Base-by-base conservation (phyloP, 129 eudicot genomes). In the Artemisia annua region DNA sequence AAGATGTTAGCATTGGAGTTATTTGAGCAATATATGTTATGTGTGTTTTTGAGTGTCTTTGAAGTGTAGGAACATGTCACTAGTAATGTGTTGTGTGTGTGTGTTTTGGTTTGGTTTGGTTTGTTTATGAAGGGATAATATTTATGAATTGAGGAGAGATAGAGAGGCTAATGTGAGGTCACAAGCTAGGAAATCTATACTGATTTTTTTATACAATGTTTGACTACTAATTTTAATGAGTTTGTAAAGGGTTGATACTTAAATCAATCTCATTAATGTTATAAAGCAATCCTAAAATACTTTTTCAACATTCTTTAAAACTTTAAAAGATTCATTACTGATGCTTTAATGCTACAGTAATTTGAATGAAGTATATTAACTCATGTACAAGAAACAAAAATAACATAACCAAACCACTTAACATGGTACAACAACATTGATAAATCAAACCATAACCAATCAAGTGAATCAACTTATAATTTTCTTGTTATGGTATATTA, bases 71-170 rank as follows among this genome's bases (percentile, higher is more conserved):
- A 62, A 28, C 32, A 44, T 24, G 67, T 56, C n/a, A n/a, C n/a
- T n/a, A n/a, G n/a, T n/a, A n/a, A 17, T 56, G 77, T 49, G 48
- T 22, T 72, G 76, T 60, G 75, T 56, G 52, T 71, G 64, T 39
- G 35, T 71, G 67, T 71, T 44, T 71, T 58, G 71, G 22, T 0
- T 20, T 20, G 1, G 1, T 63, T 74, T 50, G 35, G 63, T 50
- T 9, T 20, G 52, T 22, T 3, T 52, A 72, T 72, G 15, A 35
- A 62, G 48, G 76, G 78, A 48, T 60, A 20, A 12, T 60, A 73
- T 74, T 74, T 63, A 74, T 50, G 78, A 16, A 58, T 22, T 15
- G 71, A 74, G 26, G 78, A 50, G 63, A 74, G 78, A 74, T 46
- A 30, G 1, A 28, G n/a, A 13, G n/a, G 26, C 18, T 61, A 28